These are phyloP conservation scores for Trypanosoma grayi DNA, from an alignment of 208 protist species.

Conservation along the genomic window DNA sequence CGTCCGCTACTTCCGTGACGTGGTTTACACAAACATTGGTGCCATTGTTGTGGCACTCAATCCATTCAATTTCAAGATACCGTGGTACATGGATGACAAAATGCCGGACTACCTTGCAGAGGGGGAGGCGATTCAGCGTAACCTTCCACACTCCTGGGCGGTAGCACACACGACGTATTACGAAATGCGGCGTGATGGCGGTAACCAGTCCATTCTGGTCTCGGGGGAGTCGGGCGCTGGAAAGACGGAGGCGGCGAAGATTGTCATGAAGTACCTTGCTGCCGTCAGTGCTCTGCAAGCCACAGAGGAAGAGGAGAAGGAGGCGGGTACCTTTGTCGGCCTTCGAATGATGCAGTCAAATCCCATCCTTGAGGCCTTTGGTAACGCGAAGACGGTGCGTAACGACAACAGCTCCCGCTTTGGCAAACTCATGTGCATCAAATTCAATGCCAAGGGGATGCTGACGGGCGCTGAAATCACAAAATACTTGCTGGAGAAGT, in stretches of 20 bases:
- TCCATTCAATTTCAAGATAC: conserved; percentile 52
- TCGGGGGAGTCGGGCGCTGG: conserved; percentile 52
- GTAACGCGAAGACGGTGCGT: conserved; percentile 86
- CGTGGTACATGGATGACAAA: conserved; percentile 40
- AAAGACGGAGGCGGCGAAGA: conserved; percentile 39
- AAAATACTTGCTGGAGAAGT: conserved; percentile 79
- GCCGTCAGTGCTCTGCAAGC: conserved; percentile 23
- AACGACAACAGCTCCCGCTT: conserved; percentile 91
- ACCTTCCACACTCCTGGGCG: conserved; percentile 38
- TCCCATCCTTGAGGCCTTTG: conserved; percentile 89
- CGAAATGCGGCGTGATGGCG: conserved; percentile 26
- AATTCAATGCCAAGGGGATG: conserved; percentile 47
- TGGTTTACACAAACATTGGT: conserved; percentile 55
- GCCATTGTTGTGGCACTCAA: conserved; percentile 40
- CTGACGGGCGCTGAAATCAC: conserved; percentile 44
- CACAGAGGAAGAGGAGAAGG: conserved; percentile 30
- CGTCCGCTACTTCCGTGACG: conserved; percentile 35
- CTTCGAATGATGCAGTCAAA: conserved; percentile 50
- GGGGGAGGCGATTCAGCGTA: conserved; percentile 30
- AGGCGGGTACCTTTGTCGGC: conserved; percentile 22
- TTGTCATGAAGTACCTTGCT: conserved; percentile 43
- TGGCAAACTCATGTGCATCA: conserved; percentile 81
- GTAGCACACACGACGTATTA: conserved; percentile 41
- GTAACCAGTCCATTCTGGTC: conserved; percentile 40
- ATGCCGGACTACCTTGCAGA: conserved; percentile 38